Evolutionary conservation across 73 alveolate genomes (phyloP).

Genomic region (Symbiodinium pilosum): DNA sequence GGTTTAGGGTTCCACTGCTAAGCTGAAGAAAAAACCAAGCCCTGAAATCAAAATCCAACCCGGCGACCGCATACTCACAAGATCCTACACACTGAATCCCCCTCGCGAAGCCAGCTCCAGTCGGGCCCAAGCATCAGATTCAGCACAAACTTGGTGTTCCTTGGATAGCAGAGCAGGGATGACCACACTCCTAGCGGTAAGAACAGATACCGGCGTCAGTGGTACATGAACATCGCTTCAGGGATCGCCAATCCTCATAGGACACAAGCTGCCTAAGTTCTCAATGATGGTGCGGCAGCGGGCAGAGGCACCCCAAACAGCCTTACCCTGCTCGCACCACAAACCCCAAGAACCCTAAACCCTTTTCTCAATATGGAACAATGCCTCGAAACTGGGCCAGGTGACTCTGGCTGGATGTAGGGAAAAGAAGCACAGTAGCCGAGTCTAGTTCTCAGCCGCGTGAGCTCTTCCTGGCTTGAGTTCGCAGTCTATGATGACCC

Average conservation of each 20-base stretch:
- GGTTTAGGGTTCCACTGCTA: too few relatives aligned
- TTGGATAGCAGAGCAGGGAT: too few relatives aligned
- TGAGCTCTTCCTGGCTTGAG: constrained; percentile 49
- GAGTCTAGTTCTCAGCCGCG: constrained; percentile 25
- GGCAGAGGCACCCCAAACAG: too few relatives aligned
- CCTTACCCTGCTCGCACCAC: too few relatives aligned
- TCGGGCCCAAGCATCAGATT: neutral
- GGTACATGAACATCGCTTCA: too few relatives aligned
- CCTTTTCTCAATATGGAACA: neutral
- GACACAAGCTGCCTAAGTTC: too few relatives aligned
- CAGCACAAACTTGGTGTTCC: constrained; percentile 31
- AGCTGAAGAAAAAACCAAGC: too few relatives aligned
- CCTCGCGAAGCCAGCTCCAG: neutral
- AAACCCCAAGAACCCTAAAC: neutral
- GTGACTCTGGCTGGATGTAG: constrained; percentile 61
- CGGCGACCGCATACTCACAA: neutral
- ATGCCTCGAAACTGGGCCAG: neutral
- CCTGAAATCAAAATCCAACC: too few relatives aligned
- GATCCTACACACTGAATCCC: neutral
- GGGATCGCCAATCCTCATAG: too few relatives aligned
- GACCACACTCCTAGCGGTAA: too few relatives aligned
- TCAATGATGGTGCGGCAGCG: too few relatives aligned
- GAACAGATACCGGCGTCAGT: too few relatives aligned
- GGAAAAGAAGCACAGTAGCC: constrained; percentile 69
- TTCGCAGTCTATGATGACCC: neutral